Percentiles rank a stretch among this genome's conserved stretches.
Conservation (phyloP, 73 alveolate species). For the Paramecium tetraurelia region DNA sequence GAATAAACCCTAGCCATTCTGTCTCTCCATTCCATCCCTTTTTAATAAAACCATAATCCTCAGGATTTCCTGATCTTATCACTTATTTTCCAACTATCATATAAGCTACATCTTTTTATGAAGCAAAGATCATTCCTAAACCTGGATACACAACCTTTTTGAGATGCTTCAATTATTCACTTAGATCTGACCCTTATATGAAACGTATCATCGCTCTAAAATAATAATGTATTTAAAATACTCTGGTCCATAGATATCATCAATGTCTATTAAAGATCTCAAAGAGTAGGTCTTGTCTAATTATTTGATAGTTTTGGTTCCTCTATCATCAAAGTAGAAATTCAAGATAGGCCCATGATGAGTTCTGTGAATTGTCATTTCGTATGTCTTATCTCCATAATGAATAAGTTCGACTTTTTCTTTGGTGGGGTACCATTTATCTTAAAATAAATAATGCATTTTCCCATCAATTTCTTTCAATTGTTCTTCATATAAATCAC, state of each 20-base stretch:
- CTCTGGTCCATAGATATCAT: background rate
- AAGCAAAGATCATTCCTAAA: conserved; percentile 55
- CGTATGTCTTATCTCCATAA: conserved; percentile 79
- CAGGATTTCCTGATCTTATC: conserved; percentile 30
- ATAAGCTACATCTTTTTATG: conserved; percentile 71
- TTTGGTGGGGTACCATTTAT: conserved; percentile 75
- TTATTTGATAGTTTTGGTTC: background rate
- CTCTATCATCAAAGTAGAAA: conserved; percentile 36
- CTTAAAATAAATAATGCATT: conserved; percentile 74
- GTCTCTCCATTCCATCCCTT: conserved; percentile 80
- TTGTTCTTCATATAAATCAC: conserved; percentile 86
- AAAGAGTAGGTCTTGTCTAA: background rate
- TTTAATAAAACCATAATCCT: conserved; percentile 66
- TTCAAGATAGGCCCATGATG: conserved; percentile 88
- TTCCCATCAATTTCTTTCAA: conserved; percentile 71
- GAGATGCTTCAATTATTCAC: background rate
- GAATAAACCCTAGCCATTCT: conserved; percentile 76
- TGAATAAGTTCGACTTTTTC: conserved; percentile 71
- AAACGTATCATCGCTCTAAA: background rate
- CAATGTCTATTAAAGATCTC: background rate
- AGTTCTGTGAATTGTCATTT: conserved; percentile 73
- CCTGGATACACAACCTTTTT: background rate
- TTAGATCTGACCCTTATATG: background rate
- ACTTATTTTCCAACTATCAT: conserved; percentile 68
- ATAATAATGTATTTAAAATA: background rate